A percentile compares a stretch with the other conserved stretches of the same genome.
These are phyloP conservation scores for Thielaviopsis populi DNA, from an alignment of 2,329 filamentous ascomycete genomes.

Conservation along the genomic window DNA sequence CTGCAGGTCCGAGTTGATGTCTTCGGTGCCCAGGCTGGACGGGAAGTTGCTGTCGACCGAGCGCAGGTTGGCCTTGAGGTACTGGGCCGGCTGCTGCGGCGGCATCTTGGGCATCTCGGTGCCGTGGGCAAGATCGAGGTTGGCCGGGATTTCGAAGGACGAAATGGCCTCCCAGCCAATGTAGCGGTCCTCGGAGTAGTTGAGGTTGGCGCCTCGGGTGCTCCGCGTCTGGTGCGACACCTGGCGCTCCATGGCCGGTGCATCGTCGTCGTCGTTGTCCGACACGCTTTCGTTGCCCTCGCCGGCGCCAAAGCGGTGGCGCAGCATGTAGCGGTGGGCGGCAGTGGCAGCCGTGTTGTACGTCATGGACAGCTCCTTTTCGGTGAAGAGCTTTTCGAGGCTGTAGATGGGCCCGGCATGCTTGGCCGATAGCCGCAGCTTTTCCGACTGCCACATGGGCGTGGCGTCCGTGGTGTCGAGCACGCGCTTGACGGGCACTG, in stretches of 20 bases:
- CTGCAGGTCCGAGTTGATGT: conserved; percentile 39
- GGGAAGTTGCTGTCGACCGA: conserved; percentile 42
- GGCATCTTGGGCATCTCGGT: conserved; percentile 44
- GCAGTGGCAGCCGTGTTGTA: conserved; percentile 49
- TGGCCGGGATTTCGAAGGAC: conserved; percentile 43
- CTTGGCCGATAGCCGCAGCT: conserved; percentile 37
- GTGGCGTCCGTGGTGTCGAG: conserved; percentile 44
- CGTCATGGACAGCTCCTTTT: conserved; percentile 51
- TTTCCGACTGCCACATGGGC: conserved; percentile 47
- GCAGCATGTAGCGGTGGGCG: conserved; percentile 45
- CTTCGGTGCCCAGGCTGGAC: conserved; percentile 34
- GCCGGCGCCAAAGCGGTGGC: conserved; percentile 30
- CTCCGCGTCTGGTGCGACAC: conserved; percentile 50
- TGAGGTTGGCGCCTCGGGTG: conserved; percentile 41
- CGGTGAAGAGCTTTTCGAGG: conserved; percentile 55
- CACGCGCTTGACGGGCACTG: conserved; percentile 40
- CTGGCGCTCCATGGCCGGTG: conserved; percentile 46
- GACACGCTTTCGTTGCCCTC: conserved; percentile 36
- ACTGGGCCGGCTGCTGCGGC: conserved; percentile 40
- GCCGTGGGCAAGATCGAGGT: conserved; percentile 40
- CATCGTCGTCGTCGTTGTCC: conserved; percentile 38
- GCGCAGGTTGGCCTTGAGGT: conserved; percentile 42
- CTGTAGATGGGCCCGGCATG: conserved; percentile 47
- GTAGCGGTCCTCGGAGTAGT: conserved; percentile 42
- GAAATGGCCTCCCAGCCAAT: conserved; percentile 45